Base-by-base conservation (phyloP, 805 yeast genomes). In the Cyberlindnera sargentensis region DNA sequence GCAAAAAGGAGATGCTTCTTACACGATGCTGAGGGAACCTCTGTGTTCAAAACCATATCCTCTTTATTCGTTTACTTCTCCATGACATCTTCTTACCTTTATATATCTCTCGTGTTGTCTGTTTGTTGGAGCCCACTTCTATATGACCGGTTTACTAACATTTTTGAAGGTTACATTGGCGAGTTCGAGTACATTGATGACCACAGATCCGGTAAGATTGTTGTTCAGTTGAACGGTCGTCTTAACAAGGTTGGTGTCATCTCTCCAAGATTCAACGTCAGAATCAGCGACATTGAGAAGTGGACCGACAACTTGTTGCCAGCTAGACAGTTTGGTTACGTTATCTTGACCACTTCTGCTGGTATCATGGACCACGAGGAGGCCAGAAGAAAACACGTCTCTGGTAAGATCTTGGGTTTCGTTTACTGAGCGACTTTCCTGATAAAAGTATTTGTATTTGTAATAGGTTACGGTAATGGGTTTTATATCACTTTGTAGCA, bases 311-410 rank as follows among this genome's bases (percentile, higher is more conserved):
- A 90, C 86, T 83, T 90, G 70, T 80, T 90, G 68, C 98, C 98
- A 72, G 95, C 98, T 60, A 88, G 98, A 84, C 98, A 90, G 77
- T 91, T 90, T 68, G 98, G 98, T 78, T 89, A 73, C 84, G 90
- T 90, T 68, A 86, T 90, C 74, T 82, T 90, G 71, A 91, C 98
- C 76, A 90, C 98, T 64, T 91, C 97, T 65, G 96, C 97, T 64
- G 98, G 98, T 78, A 90, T 90, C 67, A 89, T 90, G 95, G 97
- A 91, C 82, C 98, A 90, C 80, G 97, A 91, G 81, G 97, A 90
- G 80, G 98, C 98, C 67, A 87, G 95, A 84, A 85, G 97, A 83
- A 91, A 90, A 86, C 97, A 90, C 79, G 97, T 90, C 63, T 88
- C 96, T 62, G 98, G 98, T 75, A 90, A 90, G 83, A 85, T 90